These are phyloP conservation scores for Miamiensis avidus DNA, from an alignment of 169 alveolate species.

Conservation along the genomic window DNA sequence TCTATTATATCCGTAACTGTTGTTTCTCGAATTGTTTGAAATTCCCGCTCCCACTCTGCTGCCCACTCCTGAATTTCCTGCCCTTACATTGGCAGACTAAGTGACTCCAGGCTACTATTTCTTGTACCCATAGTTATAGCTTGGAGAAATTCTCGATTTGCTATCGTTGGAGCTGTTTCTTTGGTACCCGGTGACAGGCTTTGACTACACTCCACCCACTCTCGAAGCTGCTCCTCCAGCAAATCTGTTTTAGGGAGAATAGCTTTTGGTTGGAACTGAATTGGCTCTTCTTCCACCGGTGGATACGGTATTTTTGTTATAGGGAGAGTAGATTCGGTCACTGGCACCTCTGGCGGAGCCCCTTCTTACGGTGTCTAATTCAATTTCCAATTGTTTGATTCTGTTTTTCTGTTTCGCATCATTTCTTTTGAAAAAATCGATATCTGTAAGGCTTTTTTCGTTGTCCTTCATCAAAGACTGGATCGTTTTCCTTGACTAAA, in stretches of 20 bases:
- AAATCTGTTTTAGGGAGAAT: not conserved
- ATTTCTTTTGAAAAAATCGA: conserved; percentile 31
- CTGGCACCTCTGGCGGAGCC: conserved; percentile 28
- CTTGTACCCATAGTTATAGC: not conserved
- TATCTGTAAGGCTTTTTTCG: conserved; percentile 9
- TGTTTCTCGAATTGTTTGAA: not conserved
- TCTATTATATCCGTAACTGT: not conserved
- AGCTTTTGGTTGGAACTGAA: conserved; percentile 8
- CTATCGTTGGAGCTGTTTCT: not conserved
- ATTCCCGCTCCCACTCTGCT: not conserved
- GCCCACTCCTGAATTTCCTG: not conserved
- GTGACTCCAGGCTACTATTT: not conserved
- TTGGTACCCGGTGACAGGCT: not conserved
- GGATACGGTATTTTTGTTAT: conserved; percentile 16
- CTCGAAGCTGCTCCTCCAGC: not conserved
- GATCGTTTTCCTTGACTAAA: not conserved
- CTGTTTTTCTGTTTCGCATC: conserved; percentile 35
- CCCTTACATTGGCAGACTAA: not conserved
- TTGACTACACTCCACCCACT: no score
- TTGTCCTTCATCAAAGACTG: not conserved
- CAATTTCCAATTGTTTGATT: conserved; percentile 38
- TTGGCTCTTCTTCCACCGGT: conserved; percentile 7
- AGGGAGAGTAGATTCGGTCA: conserved; percentile 43
- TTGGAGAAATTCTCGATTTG: not conserved
- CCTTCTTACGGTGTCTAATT: conserved; percentile 32